Base-by-base conservation (phyloP, 352 stramenopile genomes). In the Pythium apleroticum region DNA sequence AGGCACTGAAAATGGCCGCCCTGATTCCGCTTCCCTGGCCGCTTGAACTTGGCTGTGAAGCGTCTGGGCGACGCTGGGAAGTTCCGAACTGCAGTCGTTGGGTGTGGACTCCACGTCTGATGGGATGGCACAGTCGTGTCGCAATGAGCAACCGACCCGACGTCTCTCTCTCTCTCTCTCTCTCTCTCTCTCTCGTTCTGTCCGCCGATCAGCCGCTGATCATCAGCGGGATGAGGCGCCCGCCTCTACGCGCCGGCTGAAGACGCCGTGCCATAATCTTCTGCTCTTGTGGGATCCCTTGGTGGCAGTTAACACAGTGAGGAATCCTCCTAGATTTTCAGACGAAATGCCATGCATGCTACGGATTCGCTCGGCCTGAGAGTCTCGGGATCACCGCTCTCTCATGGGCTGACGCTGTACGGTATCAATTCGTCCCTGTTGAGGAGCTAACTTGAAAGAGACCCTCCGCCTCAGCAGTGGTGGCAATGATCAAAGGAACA, bases 41-140 rank as follows among this genome's bases (percentile, higher is more conserved):
- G 19, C 52, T 68, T 61, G 52, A 61, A 68, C 52, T 62, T 62
- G 17, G 22, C 11, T 7, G 28, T 25, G 9, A 50, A 55, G 50
- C 49, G 24, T 39, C 24, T 22, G 22, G n/a, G 22, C 7, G 5
- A 35, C 30, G 10, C 30, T 35, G 30, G 30, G 30, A 35, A 35
- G 6, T 35, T 10, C 30, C 30, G 10, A n/a, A n/a, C n/a, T n/a
- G 30, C 30, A 10, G 10, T 5, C 30, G 30, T 41, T 41, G 25
- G 25, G 22, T 20, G 46, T 22, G 25, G 48, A 28, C 43, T 27
- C 48, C 48, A 12, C 50, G 25, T 27, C n/a, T 57, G 50, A 57
- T 57, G 50, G 50, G 50, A 57, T 57, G 50, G 50, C 50, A 57
- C 50, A 57, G 12, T 8, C 24, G 50, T 45, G 50, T 57, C 50